These are phyloP conservation scores for Sinapis alba DNA, from an alignment of 441 rosid species.

Conservation along the genomic window DNA sequence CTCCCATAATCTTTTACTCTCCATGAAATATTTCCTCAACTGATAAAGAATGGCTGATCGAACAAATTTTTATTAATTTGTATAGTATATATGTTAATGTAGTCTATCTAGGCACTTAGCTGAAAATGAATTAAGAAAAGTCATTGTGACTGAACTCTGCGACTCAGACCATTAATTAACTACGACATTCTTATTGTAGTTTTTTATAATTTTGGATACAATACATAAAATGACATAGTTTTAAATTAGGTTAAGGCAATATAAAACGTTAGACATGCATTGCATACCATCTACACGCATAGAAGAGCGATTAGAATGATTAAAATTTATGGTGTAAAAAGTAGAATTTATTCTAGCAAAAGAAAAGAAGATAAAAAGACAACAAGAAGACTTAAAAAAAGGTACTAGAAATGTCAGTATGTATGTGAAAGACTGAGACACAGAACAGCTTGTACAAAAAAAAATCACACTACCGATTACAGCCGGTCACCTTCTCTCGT, in stretches of 20 bases:
- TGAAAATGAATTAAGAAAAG: too few relatives aligned
- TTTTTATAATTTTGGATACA: too few relatives aligned
- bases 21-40: not conserved
- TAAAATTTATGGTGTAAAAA: conserved; percentile 2
- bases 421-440: conserved; percentile 41
- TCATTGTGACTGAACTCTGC: too few relatives aligned
- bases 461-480: conserved; percentile 56
- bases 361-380: conserved; percentile 48
- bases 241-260: too few relatives aligned
- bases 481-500: conserved; percentile 56
- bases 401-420: conserved; percentile 57
- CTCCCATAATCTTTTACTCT: too few relatives aligned
- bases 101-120: not conserved
- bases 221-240: too few relatives aligned
- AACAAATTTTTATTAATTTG: not conserved
- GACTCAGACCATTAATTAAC: too few relatives aligned
- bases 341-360: conserved; percentile 18
- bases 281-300: not conserved
- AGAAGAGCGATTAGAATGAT: not conserved
- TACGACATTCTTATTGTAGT: too few relatives aligned
- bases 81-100: not conserved
- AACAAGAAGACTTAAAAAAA: conserved; percentile 40
- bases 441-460: conserved; percentile 42
- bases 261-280: too few relatives aligned
- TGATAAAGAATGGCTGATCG: not conserved